These are phyloP conservation scores for Passalora sequoiae DNA, from an alignment of 2,329 filamentous ascomycete genomes.

Conservation along the genomic window DNA sequence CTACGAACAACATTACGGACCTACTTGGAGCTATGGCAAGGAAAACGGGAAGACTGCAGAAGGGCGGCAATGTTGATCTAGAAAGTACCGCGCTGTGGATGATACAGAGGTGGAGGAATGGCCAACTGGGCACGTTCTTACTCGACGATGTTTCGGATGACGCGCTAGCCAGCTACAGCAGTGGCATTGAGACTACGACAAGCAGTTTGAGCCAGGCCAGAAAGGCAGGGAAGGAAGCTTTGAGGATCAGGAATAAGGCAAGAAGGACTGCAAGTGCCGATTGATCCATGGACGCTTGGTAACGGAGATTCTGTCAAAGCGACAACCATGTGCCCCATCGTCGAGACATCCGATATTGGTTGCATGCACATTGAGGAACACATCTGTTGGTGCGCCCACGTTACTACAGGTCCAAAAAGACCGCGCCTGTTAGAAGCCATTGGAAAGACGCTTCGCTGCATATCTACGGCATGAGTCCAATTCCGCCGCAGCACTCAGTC, in stretches of 20 bases:
- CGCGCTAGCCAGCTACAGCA: slow-evolving; percentile 50
- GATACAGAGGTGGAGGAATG: slow-evolving; percentile 74
- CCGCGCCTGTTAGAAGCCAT: too few relatives aligned
- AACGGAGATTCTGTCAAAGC: too few relatives aligned
- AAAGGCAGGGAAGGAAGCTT: slow-evolving; percentile 58
- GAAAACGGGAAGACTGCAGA: slow-evolving; percentile 69
- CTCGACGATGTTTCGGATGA: slow-evolving; percentile 69
- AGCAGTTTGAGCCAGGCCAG: slow-evolving; percentile 64
- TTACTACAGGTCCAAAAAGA: too few relatives aligned
- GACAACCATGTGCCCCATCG: too few relatives aligned
- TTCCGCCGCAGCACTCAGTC: too few relatives aligned
- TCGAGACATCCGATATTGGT: too few relatives aligned
- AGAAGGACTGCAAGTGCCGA: slow-evolving; percentile 12
- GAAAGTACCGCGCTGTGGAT: slow-evolving; percentile 74
- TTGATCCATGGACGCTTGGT: too few relatives aligned
- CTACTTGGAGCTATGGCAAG: slow-evolving; percentile 66
- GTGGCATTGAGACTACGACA: slow-evolving; percentile 39
- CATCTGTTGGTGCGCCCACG: too few relatives aligned
- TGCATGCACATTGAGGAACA: too few relatives aligned
- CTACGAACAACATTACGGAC: slow-evolving; percentile 77
- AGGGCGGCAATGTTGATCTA: slow-evolving; percentile 64
- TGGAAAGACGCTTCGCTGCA: too few relatives aligned
- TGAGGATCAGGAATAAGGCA: slow-evolving; percentile 13
- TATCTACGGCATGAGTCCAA: too few relatives aligned
- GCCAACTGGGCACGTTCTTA: slow-evolving; percentile 68